Evolutionary conservation across 306 rosid species (phyloP), one percentile per base, ranked within the genome.

Genomic region (Biancaea sappan): DNA sequence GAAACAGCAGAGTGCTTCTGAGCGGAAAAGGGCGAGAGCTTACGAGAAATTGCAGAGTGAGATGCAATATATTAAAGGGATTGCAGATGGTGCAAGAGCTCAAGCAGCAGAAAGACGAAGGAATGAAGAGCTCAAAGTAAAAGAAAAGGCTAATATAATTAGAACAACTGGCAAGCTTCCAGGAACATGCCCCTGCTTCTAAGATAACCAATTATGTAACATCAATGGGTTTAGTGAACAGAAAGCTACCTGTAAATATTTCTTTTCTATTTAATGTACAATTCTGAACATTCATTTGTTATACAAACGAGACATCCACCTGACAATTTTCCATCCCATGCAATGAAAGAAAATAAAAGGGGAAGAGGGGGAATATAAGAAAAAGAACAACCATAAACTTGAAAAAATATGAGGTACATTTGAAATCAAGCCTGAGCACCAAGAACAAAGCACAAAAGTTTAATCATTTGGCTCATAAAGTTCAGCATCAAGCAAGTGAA

Each of bases 141-240:
- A 74, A 73, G 88, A 83, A 41, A 94, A 86, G 83, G 92, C 96
- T 11, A 74, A 86, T 54, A 60, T 8, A 73, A 71, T 91, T 40
- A 85, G 89, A 81, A 72, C 61, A 72, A 94, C 93, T 19, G 93
- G 96, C 41, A 80, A 82, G 59, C 37, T 81, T 69, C 96, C 96
- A 63, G 66, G 64, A 13, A 40, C 82, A 19, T 87, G 91, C 79
- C 78, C 43, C 59, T 94, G 96, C 88, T 86, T 82, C 84, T 92
- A 81, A 86, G 5, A 59, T 41, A 6, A 59, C 13, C 63, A 16
- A 37, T 54, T 25, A 19, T 63, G 41, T 54, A 32, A 51, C 35
- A 46, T 56, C 8, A n/a, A 53, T 57, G 2, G 15, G 51, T 43
- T 50, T 57, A 47, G 22, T 15, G 19, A 37, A 52, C 64, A 26